phyloP scores from a whole-genome alignment of 2,329 filamentous ascomycete species.

The Penicillium sp. region DNA sequence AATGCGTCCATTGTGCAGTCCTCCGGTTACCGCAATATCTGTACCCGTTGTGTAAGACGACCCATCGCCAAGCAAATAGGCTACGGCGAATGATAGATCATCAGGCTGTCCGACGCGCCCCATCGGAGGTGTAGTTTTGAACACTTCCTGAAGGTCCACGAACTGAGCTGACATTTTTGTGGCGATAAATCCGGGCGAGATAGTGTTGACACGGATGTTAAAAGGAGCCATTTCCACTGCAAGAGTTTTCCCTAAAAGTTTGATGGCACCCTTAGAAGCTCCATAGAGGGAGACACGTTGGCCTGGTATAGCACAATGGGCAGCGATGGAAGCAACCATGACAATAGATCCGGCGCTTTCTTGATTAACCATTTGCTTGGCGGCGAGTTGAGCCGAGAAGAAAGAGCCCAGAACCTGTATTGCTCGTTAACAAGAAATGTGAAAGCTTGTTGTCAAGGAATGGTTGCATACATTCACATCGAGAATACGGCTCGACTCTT shows the following conservation, averaged over 20 bases:
- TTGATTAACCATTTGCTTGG: constrained; percentile 46
- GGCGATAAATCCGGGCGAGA: constrained; percentile 36
- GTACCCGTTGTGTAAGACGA: constrained; percentile 46
- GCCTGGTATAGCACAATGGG: constrained; percentile 40
- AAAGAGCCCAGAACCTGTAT: too few relatives aligned
- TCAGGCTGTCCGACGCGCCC: constrained; percentile 41
- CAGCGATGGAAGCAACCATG: constrained; percentile 42
- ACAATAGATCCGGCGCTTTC: constrained; percentile 44
- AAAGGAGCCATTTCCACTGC: constrained; percentile 43
- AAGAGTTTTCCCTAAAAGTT: constrained; percentile 44
- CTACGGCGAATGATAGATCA: constrained; percentile 46
- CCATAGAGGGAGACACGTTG: constrained; percentile 48
- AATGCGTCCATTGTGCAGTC: constrained; percentile 30
- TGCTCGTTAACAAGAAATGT: too few relatives aligned
- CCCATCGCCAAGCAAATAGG: constrained; percentile 50
- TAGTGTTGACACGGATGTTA: constrained; percentile 42
- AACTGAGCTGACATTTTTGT: constrained; percentile 7
- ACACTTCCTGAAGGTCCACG: not conserved
- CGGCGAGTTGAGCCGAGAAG: constrained; percentile 35
- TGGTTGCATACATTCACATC: constrained; percentile 42
- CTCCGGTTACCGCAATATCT: constrained; percentile 51
- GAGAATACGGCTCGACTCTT: constrained; percentile 44
- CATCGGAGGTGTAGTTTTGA: constrained; percentile 15
- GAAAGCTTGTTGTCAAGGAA: too few relatives aligned
- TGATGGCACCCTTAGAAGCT: constrained; percentile 46